phyloP scores from a whole-genome alignment of 2,329 filamentous ascomycete species.

The Colletotrichum sp. region DNA sequence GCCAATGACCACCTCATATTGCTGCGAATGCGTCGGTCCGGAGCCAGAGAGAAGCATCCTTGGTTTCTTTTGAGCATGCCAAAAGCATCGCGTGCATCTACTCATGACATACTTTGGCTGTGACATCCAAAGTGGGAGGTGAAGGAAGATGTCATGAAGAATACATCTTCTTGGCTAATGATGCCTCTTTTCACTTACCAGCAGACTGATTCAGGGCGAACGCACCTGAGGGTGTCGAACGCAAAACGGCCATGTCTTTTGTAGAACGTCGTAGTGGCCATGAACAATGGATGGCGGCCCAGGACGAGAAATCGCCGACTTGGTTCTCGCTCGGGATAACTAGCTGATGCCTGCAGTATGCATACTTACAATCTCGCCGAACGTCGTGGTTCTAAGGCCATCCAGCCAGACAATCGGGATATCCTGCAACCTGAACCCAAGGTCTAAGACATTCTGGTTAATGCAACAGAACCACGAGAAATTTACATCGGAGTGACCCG shows the following conservation, averaged over 20 bases:
- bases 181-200: neutral
- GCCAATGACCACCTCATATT: neutral
- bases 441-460: neutral
- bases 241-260: neutral
- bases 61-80: neutral
- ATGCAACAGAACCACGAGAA: neutral
- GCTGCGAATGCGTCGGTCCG: neutral
- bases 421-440: neutral
- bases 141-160: neutral
- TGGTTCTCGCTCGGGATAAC: neutral
- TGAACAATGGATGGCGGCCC: neutral
- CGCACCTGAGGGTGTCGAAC: neutral
- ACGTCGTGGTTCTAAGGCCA: neutral
- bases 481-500: neutral
- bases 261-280: neutral
- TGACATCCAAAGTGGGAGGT: neutral
- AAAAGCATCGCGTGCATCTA: neutral
- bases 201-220: neutral
- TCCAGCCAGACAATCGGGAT: neutral
- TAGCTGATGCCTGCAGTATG: neutral
- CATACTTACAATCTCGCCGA: neutral
- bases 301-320: neutral
- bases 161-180: neutral
- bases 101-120: neutral
- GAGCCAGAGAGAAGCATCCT: neutral